Conservation (phyloP, 2,329 filamentous ascomycete species). For the Aspergillus novoparasiticus region DNA sequence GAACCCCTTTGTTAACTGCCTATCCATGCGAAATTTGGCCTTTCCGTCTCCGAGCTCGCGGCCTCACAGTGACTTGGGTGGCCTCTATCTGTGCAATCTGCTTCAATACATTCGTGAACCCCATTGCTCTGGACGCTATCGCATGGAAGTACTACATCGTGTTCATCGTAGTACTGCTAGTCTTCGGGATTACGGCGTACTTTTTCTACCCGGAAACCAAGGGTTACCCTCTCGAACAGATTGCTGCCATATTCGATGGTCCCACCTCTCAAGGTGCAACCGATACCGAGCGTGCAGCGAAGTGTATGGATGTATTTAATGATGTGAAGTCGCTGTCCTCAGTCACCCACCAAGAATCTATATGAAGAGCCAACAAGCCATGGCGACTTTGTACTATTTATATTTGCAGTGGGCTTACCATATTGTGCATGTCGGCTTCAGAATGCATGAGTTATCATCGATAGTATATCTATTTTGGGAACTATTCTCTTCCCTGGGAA, state of each 20-base stretch:
- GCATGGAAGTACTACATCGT: slow-evolving; percentile 29
- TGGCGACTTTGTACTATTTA: not conserved
- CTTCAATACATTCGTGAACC: slow-evolving; percentile 27
- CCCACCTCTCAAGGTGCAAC: not conserved
- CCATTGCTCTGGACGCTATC: slow-evolving; percentile 24
- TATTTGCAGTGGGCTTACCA: not conserved
- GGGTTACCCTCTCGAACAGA: slow-evolving; percentile 17
- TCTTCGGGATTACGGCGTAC: slow-evolving; percentile 10
- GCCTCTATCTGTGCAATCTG: slow-evolving; percentile 18
- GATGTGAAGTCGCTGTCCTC: not conserved
- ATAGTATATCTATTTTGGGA: no score
- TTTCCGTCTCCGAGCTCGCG: slow-evolving; percentile 26
- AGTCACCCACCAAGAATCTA: not conserved
- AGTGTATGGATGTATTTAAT: not conserved
- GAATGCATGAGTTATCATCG: no score
- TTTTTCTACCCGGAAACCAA: slow-evolving; percentile 19
- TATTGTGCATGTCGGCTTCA: no score
- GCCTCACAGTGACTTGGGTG: slow-evolving; percentile 25
- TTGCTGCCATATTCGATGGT: slow-evolving; percentile 17
- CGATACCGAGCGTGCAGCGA: not conserved
- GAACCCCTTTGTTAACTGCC: slow-evolving; percentile 24
- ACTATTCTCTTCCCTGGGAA: no score
- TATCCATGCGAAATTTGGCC: slow-evolving; percentile 31
- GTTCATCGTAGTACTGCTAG: slow-evolving; percentile 17
- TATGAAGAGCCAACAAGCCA: not conserved